Percentiles rank a stretch among this genome's conserved stretches.
These are phyloP conservation scores for Spatholobus suberectus DNA, from an alignment of 306 rosid species.

Conservation along the genomic window DNA sequence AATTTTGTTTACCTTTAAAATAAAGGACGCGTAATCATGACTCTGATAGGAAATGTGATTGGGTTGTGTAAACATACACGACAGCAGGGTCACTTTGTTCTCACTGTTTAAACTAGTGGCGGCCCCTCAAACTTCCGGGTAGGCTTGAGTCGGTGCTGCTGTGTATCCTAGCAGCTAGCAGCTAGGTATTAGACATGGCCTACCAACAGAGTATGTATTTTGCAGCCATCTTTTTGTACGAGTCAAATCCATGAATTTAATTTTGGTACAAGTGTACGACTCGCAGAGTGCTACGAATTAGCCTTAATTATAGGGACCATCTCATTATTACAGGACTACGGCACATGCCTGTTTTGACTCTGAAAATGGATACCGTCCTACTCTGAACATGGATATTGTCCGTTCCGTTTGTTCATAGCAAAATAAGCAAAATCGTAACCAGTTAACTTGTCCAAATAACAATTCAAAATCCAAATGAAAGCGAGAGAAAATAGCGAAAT, in stretches of 20 bases:
- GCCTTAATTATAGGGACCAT: conserved; percentile 32
- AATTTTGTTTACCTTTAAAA: neutral
- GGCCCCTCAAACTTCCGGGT: conserved; percentile 20
- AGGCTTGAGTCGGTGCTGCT: neutral
- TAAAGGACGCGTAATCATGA: neutral
- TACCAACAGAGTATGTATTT: neutral
- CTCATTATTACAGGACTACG: neutral
- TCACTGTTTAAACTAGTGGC: neutral
- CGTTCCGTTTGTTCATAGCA: conserved; percentile 3
- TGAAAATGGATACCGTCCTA: neutral
- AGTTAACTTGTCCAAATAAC: neutral
- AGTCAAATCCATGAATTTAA: conserved; percentile 16
- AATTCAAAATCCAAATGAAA: neutral
- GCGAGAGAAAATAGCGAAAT: neutral
- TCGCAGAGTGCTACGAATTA: conserved; percentile 8
- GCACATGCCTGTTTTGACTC: neutral
- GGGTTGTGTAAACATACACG: neutral
- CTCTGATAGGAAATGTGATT: neutral
- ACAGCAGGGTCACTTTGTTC: neutral
- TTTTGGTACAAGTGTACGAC: conserved; percentile 36
- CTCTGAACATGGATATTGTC: neutral
- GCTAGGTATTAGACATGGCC: neutral
- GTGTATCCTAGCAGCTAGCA: neutral
- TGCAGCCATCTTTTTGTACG: neutral
- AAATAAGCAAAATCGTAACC: neutral